Evolutionary conservation across 75 land plant genomes (phyloP), one percentile per base, ranked within the genome.

Genomic region (Cunninghamia lanceolata): DNA sequence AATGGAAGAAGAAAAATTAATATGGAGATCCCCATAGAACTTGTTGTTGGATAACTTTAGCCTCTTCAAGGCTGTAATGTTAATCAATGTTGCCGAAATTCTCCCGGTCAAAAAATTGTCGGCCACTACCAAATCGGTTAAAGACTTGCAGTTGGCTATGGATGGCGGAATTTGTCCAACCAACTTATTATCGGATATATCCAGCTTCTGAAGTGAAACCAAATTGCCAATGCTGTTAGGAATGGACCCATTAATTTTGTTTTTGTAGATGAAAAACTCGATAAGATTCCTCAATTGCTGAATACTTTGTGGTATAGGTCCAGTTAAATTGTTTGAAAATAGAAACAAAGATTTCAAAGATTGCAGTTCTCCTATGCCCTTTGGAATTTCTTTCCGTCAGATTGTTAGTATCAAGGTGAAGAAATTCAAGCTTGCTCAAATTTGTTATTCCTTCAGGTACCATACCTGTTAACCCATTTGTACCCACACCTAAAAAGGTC

Each of bases 351-450:
- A 45, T 30, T 70, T 35, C 25, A 93, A 88, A 68, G 88, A 88
- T 70, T 81, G 68, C 4, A 95, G 84, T 6, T 86, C 85, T 15
- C 87, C 92, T n/a, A 98, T 87, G 36, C 89, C 82, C 28, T 86
- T 54, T 1, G 96, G 98, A 34, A 96, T 89, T 5, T 94, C 87
- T n/a, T 36, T 96, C 98, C 88, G 91, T 88, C 25, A 94, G 86
- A 15, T 68, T 66, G 63, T 96, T 96, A n/a, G 90, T 91, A 53
- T 89, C 88, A 87, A 96, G 75, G 83, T 68, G 85, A 38, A 96
- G 54, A 15, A 34, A 32, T 19, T 84, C 53, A 19, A 96, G 84
- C 2, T 70, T 30, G 38, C 63, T 59, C 88, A 95, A 11, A 54
- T n/a, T 52, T 9, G 91, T 87, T 71, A 94, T 86, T 14, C 87